Evolutionary conservation across 805 yeast genomes (phyloP).

Genomic region (Candida krabiensis): DNA sequence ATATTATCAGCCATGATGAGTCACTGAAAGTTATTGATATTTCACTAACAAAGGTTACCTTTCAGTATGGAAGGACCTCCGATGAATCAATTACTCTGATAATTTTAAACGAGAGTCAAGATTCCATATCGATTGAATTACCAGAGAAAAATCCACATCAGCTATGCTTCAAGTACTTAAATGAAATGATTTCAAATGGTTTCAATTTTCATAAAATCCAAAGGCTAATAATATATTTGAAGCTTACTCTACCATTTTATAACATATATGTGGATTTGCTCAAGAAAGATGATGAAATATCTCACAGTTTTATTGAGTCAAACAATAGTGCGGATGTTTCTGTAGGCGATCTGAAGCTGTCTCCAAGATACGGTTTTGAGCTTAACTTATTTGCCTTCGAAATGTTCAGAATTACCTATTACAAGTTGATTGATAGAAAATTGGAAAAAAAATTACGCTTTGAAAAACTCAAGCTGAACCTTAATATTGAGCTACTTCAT

Average conservation of each 20-base stretch:
- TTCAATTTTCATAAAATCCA: conserved; percentile 23
- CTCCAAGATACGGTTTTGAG: conserved; percentile 22
- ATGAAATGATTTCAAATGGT: conserved; percentile 19
- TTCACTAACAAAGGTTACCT: conserved; percentile 28
- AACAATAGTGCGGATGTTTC: conserved; percentile 15
- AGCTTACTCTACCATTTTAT: conserved; percentile 31
- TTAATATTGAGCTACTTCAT: conserved; percentile 27
- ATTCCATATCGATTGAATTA: conserved; percentile 23
- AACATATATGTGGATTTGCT: conserved; percentile 17
- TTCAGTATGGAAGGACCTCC: conserved; percentile 30
- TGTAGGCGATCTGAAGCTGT: conserved; percentile 13
- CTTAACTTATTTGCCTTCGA: conserved; percentile 24
- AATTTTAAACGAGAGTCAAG: conserved; percentile 21
- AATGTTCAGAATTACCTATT: conserved; percentile 26
- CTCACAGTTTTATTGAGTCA: conserved; percentile 13
- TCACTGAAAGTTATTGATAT: conserved; percentile 27
- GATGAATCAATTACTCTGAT: conserved; percentile 29
- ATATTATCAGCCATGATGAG: conserved; percentile 29
- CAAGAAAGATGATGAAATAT: conserved; percentile 8
- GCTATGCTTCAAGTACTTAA: conserved; percentile 25
- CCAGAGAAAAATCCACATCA: conserved; percentile 33
- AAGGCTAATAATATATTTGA: conserved; percentile 28
- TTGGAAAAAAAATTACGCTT: conserved; percentile 19
- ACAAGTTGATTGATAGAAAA: conserved; percentile 21
- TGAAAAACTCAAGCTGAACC: conserved; percentile 19